Evolutionary conservation across 257 asterid species (phyloP), one percentile per base, ranked within the genome.

Genomic region (Jasminum sambac): DNA sequence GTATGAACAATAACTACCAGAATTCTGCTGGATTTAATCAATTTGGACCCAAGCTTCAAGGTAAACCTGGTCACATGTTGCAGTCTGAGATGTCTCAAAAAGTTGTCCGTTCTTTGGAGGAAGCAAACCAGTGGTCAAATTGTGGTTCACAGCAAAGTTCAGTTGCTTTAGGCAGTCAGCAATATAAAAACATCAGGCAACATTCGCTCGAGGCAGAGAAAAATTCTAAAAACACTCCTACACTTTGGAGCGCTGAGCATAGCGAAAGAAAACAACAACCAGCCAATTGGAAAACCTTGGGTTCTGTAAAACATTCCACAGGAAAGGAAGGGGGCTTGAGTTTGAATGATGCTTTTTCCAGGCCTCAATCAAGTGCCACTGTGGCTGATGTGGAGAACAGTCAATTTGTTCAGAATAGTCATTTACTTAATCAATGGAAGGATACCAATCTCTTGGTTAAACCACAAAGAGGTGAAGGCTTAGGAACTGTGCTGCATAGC

Each of bases 381-480:
- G 84, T 77, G 71, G 70, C 71, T 64, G 81, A 80, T 77, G 85
- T 78, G 63, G 92, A 80, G 59, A 77, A 78, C 75, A 78, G 80
- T 74, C 80, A 82, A 64, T 76, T 77, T 83, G 78, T 74, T 64
- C 84, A 70, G 41, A 82, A 82, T 69, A 83, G 70, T 72, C 60
- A 76, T 77, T 78, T 81, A 65, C 72, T 77, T 63, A 85, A 81
- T 76, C 86, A 79, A 71, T 89, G 97, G 98, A 86, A 79, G 76
- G 81, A 81, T 70, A 83, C 81, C 63, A 79, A 83, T 74, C 76
- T 76, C 73, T 26, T 74, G 66, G 82, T 78, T 63, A 80, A 74
- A 58, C 61, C 74, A 74, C 83, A 82, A 77, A 89, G 66, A 57
- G 84, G 77, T 79, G 90, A 84, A 70, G 67, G 71, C 25, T 58